Conservation (phyloP, 345 rosid species). For the Eucalyptus regnans region DNA sequence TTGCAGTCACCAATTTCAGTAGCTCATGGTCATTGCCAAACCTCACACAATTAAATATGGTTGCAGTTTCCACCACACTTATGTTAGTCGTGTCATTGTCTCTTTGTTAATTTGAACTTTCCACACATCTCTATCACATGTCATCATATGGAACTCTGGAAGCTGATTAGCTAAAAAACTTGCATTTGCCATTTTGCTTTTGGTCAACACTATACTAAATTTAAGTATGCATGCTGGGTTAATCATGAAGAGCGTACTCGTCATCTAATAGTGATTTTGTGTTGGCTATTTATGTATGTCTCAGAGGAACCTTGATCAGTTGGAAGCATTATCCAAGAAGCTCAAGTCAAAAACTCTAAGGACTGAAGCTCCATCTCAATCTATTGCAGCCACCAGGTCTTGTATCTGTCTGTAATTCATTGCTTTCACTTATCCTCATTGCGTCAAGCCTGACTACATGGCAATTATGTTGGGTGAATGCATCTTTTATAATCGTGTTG, state of each 20-base stretch:
- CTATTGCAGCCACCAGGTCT: slow-evolving; percentile 93
- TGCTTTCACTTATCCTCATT: neutral
- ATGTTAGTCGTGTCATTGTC: neutral
- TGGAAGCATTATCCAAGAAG: slow-evolving; percentile 92
- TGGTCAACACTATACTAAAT: neutral
- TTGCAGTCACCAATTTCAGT: neutral
- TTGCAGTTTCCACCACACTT: neutral
- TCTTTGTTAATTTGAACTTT: neutral
- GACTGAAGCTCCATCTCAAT: slow-evolving; percentile 87
- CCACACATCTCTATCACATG: neutral
- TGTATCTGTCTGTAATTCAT: neutral
- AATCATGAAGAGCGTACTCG: neutral
- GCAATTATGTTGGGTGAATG: neutral
- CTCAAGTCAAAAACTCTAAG: slow-evolving; percentile 87
- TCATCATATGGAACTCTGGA: neutral
- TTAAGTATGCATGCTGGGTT: neutral
- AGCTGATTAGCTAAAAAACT: neutral
- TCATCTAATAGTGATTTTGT: neutral
- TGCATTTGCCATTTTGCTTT: neutral
- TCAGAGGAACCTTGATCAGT: slow-evolving; percentile 92
- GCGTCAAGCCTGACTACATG: neutral
- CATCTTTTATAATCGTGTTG: neutral
- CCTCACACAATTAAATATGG: neutral
- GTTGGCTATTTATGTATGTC: neutral
- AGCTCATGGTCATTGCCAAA: neutral